phyloP scores from a whole-genome alignment of 1,139 yeast genomes.

The Candida pseudoviswanathii region DNA sequence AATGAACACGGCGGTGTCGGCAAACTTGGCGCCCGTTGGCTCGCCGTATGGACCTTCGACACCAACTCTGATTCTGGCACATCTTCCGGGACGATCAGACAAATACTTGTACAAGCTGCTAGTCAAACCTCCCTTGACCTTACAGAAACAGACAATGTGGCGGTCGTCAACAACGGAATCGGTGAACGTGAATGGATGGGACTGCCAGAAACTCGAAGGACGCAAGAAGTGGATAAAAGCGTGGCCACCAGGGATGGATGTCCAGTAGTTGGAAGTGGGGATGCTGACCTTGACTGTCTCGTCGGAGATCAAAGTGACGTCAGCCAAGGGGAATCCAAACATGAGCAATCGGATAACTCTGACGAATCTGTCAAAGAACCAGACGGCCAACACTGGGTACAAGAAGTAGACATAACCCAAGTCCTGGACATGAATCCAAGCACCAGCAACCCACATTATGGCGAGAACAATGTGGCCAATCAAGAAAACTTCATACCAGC shows the following conservation, averaged over 20 bases:
- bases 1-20: conserved; percentile 41
- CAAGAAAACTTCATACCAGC: conserved; percentile 47
- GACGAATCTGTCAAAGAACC: conserved; percentile 47
- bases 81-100: conserved; percentile 27
- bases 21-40: conserved; percentile 29
- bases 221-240: conserved; percentile 50
- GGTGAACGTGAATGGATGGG: conserved; percentile 36
- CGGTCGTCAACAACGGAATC: conserved; percentile 22
- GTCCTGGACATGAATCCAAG: conserved; percentile 43
- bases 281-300: conserved; percentile 45
- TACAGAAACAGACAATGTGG: conserved; percentile 30
- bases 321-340: conserved; percentile 45
- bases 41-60: conserved; percentile 49
- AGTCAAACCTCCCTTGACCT: conserved; percentile 44
- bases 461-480: conserved; percentile 45
- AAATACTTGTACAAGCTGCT: conserved; percentile 34
- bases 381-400: conserved; percentile 42
- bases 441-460: conserved; percentile 40
- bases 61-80: conserved; percentile 31
- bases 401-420: conserved; percentile 43
- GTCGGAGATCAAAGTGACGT: conserved; percentile 32
- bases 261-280: conserved; percentile 45
- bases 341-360: conserved; percentile 35
- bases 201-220: conserved; percentile 43
- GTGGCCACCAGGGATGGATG: conserved; percentile 51